Conservation (phyloP, 192 early-diverging fungal genomes). For the Chytriomyces sp. region DNA sequence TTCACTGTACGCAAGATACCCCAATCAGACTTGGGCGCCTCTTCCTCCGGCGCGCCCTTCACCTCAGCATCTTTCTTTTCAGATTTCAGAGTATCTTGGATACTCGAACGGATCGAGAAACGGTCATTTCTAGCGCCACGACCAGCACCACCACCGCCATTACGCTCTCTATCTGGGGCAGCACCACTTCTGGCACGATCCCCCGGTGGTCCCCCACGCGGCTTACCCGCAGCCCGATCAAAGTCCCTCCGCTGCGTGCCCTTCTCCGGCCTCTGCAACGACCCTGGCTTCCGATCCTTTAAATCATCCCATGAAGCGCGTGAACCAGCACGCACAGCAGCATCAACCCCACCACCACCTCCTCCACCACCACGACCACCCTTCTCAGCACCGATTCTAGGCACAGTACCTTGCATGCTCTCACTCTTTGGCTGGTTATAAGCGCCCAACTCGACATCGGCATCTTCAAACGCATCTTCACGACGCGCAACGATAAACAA, state of each 20-base stretch:
- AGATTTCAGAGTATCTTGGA: neutral
- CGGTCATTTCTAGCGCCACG: neutral
- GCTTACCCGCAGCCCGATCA: neutral
- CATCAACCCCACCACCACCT: slow-evolving; percentile 1
- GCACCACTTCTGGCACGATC: neutral
- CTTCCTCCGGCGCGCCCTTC: neutral
- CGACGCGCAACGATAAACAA: neutral
- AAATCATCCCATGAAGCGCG: neutral
- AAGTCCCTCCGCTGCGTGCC: neutral
- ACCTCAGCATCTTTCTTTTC: neutral
- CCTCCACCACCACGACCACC: neutral
- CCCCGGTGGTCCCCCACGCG: neutral
- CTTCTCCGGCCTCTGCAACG: neutral
- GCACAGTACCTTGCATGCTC: neutral
- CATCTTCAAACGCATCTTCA: neutral
- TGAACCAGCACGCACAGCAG: neutral
- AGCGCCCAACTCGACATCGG: neutral
- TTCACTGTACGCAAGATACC: slow-evolving; percentile 26
- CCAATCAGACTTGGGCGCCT: slow-evolving; percentile 23
- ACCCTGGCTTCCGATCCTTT: neutral
- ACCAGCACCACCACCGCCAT: neutral
- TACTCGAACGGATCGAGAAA: neutral
- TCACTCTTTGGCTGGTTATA: neutral
- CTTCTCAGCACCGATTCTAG: neutral
- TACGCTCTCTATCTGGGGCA: neutral